Percentiles rank a stretch among this genome's conserved stretches.
These are phyloP conservation scores for Chaetomium globosum DNA, from an alignment of 2,329 filamentous ascomycete species.

Conservation along the genomic window DNA sequence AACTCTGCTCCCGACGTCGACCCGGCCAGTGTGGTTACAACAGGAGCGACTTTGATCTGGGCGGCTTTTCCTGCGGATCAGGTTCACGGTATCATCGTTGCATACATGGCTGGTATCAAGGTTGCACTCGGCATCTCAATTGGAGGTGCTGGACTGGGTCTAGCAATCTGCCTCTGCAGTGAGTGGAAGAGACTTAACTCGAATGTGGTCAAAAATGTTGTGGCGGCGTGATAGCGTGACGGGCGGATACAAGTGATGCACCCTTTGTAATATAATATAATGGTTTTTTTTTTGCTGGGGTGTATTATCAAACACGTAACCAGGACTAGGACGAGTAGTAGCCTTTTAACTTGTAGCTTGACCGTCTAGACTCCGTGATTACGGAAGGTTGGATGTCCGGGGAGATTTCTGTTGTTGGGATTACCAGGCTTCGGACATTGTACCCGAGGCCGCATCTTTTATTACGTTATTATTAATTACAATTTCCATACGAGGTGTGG, in stretches of 20 bases:
- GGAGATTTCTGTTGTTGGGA: too few relatives aligned
- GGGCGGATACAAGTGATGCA: not conserved
- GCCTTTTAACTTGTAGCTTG: too few relatives aligned
- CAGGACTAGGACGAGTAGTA: too few relatives aligned
- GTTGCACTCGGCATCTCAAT: slow-evolving; percentile 58
- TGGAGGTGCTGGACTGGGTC: slow-evolving; percentile 44
- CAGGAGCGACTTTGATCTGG: slow-evolving; percentile 56
- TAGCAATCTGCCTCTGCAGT: slow-evolving; percentile 39
- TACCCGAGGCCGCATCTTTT: too few relatives aligned
- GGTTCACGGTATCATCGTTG: slow-evolving; percentile 54
- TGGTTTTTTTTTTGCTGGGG: not conserved
- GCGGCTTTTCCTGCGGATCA: slow-evolving; percentile 49
- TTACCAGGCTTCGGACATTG: too few relatives aligned
- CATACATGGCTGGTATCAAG: slow-evolving; percentile 64
- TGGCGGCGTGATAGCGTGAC: not conserved
- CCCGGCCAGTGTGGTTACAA: slow-evolving; percentile 40
- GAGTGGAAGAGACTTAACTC: slow-evolving; percentile 38
- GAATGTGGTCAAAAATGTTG: not conserved
- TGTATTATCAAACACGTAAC: too few relatives aligned
- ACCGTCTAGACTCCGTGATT: too few relatives aligned
- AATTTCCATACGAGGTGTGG: too few relatives aligned
- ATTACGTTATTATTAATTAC: too few relatives aligned
- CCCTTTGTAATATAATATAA: not conserved
- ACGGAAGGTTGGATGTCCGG: too few relatives aligned
- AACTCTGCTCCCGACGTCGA: slow-evolving; percentile 40